Evolutionary conservation across 208 protist species (phyloP), one percentile per base, ranked within the genome.

Genomic region (Leptomonas seymouri): DNA sequence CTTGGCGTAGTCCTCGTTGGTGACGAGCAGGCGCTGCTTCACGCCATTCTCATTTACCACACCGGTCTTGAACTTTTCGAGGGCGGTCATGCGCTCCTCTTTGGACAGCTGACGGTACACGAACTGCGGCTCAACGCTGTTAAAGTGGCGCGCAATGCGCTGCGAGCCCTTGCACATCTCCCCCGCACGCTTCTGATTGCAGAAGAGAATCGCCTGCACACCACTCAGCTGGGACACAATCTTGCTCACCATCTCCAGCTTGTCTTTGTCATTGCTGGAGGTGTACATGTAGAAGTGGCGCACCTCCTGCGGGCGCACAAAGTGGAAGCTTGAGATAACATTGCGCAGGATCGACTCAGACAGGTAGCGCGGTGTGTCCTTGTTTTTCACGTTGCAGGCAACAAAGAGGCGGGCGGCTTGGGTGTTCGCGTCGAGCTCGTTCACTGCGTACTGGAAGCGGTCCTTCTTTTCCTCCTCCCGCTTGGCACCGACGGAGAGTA

Each of bases 1-100:
- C 78, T 95, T 95, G 48, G 93, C 93, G 76, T 97, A 97, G 76
- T 97, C 93, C 59, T 93, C 88, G 74, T 78, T 96, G 18, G 93
- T 94, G 53, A 97, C 85, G 48, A 97, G 81, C 50, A 97, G 82
- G n/a, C 93, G 90, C 77, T 97, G 78, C 56, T 74, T 77, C 69
- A 94, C 79, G 59, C 93, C 93, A 54, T 90, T 78, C 27, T 90
- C 82, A 67, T 94, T 94, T 45, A 54, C 62, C 27, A 85, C 83
- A 50, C 93, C 93, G 25, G 89, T 83, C 84, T 97, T 97, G 71
- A 97, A 97, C 51, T 73, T 72, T 74, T 95, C 87, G 2, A 97
- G 78, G 14, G 82, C 73, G 20, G 54, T 49, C 71, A 95, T 72
- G 62, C 93, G 88, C 57, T 93, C 79, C 64, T 82, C 78, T 76